Percentiles rank a stretch among this genome's conserved stretches.
phyloP scores from a whole-genome alignment of 352 stramenopile species.

The Globisporangium alternatum region DNA sequence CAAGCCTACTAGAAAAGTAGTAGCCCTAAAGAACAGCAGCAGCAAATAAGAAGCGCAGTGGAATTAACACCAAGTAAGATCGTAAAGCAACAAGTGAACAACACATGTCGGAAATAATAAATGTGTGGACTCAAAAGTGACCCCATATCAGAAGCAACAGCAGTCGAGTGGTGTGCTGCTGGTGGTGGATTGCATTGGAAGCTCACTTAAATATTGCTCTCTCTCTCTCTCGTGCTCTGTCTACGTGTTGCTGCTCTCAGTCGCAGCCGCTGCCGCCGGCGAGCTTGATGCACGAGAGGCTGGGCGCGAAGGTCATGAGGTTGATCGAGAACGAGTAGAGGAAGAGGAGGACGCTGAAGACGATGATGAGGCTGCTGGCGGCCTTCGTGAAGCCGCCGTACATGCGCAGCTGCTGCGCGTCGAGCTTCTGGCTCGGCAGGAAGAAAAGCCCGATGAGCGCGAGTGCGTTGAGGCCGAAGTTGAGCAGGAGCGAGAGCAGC shows the following conservation, averaged over 20 bases:
- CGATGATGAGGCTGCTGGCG: conserved; percentile 7
- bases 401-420: conserved; percentile 65
- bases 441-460: conserved; percentile 27
- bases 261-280: neutral
- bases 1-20: conserved; percentile 1
- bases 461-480: conserved; percentile 34
- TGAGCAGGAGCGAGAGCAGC: conserved; percentile 25
- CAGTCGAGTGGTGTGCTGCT: too few relatives aligned
- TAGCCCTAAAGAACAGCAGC: too few relatives aligned
- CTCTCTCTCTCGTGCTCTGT: too few relatives aligned
- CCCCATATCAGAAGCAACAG: too few relatives aligned
- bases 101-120: too few relatives aligned
- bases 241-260: neutral
- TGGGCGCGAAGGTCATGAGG: neutral
- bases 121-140: too few relatives aligned
- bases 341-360: neutral
- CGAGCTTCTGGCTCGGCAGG: conserved; percentile 55
- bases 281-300: neutral
- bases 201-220: too few relatives aligned
- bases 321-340: conserved; percentile 1
- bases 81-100: too few relatives aligned
- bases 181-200: too few relatives aligned
- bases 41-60: too few relatives aligned
- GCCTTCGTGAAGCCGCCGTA: conserved; percentile 62
- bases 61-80: too few relatives aligned